A percentile compares a stretch with the other conserved stretches of the same genome.
Conservation (phyloP, 2,329 filamentous ascomycete genomes). For the Aspergillus sp. region DNA sequence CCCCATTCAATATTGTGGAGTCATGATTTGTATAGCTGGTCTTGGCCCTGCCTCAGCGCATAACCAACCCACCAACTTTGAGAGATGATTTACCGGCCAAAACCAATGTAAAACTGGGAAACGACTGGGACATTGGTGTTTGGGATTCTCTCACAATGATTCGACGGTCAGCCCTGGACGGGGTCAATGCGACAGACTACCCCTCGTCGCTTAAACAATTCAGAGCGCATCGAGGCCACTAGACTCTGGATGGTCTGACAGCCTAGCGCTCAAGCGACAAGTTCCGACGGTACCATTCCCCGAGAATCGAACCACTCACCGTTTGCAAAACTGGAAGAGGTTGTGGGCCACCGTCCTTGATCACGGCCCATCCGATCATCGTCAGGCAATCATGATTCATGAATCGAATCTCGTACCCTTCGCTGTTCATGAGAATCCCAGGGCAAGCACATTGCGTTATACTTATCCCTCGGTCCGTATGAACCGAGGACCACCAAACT, state of each 20-base stretch:
- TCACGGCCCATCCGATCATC: background rate
- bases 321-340: background rate
- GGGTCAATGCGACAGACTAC: constrained; percentile 7
- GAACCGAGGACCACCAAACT: background rate
- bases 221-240: background rate
- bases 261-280: constrained; percentile 7
- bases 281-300: background rate
- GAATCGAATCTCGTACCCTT: background rate
- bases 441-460: background rate
- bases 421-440: background rate
- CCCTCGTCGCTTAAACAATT: constrained; percentile 13
- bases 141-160: constrained; percentile 1
- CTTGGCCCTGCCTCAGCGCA: background rate
- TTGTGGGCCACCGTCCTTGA: background rate
- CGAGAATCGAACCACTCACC: background rate
- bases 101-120: background rate
- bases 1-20: background rate
- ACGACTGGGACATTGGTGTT: background rate
- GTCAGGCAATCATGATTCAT: background rate
- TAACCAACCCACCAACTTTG: background rate
- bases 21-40: background rate
- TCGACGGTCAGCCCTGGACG: background rate
- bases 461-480: background rate
- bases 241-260: constrained; percentile 14
- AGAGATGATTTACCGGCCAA: background rate